phyloP scores from a whole-genome alignment of 305 asterid species.

The Fraxinus baroniana region DNA sequence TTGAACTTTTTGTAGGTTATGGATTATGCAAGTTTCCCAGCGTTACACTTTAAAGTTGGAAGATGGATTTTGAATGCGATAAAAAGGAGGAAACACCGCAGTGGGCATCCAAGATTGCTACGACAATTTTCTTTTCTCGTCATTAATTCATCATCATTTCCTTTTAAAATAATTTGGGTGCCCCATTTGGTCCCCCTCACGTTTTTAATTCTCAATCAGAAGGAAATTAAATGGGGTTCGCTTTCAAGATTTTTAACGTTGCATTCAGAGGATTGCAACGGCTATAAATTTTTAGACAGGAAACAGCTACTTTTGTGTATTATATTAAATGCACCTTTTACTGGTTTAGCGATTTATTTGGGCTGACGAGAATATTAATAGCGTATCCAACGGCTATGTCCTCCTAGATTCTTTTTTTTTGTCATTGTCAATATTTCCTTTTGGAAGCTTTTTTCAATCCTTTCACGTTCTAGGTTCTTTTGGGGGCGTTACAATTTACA shows the following conservation, averaged over 20 bases:
- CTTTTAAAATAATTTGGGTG: background rate
- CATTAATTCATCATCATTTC: background rate
- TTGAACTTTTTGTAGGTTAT: conserved; percentile 41
- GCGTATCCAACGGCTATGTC: background rate
- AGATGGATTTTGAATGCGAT: background rate
- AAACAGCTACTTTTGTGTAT: background rate
- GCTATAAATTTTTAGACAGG: background rate
- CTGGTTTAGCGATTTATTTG: background rate
- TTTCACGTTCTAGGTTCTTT: background rate
- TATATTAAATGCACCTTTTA: background rate
- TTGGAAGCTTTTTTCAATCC: background rate
- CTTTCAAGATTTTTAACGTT: background rate
- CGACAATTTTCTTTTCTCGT: background rate
- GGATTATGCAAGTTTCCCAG: conserved; percentile 70
- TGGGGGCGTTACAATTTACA: background rate
- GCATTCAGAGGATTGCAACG: background rate
- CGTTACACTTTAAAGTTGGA: conserved; percentile 36
- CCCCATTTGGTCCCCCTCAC: background rate
- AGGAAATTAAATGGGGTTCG: background rate
- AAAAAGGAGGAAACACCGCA: background rate
- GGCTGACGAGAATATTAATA: background rate
- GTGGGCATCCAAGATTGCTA: background rate
- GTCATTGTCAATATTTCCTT: background rate
- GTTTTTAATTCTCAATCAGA: background rate
- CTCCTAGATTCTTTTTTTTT: background rate